These are phyloP conservation scores for Kalmusia sp. DNA, from an alignment of 2,329 filamentous ascomycete genomes.

Conservation along the genomic window DNA sequence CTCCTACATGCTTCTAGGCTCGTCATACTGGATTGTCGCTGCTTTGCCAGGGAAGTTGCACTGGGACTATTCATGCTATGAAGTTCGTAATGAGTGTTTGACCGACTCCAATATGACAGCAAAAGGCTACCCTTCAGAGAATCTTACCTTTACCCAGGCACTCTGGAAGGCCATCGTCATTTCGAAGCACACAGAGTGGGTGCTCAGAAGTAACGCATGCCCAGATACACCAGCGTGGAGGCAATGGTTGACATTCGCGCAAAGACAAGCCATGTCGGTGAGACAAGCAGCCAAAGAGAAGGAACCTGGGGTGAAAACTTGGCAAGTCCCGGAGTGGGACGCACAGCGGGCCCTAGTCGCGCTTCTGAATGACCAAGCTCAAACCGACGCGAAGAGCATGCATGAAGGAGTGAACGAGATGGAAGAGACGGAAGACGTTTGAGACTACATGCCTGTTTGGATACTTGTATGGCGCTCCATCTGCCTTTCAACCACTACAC, in stretches of 20 bases:
- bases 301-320: slow-evolving; percentile 25
- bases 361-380: slow-evolving; percentile 28
- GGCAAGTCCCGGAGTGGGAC: slow-evolving; percentile 45
- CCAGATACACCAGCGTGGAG: slow-evolving; percentile 52
- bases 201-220: slow-evolving; percentile 48
- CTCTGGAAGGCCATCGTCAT: slow-evolving; percentile 58
- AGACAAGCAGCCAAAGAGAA: slow-evolving; percentile 15
- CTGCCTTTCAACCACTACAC: slow-evolving; percentile 15
- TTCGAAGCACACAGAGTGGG: slow-evolving; percentile 53
- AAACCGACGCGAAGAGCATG: slow-evolving; percentile 23
- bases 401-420: slow-evolving; percentile 23
- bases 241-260: slow-evolving; percentile 50
- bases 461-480: slow-evolving; percentile 12
- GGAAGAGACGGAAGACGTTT: not conserved
- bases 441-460: slow-evolving; percentile 11
- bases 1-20: slow-evolving; percentile 58
- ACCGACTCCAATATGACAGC: slow-evolving; percentile 41
- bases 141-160: slow-evolving; percentile 53
- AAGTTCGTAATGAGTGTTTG: slow-evolving; percentile 46
- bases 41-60: slow-evolving; percentile 55
- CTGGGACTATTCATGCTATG: slow-evolving; percentile 57
- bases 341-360: slow-evolving; percentile 31
- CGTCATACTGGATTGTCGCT: slow-evolving; percentile 59
- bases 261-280: slow-evolving; percentile 25
- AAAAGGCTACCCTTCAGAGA: slow-evolving; percentile 41